phyloP scores from a whole-genome alignment of 2,329 filamentous ascomycete species.

The Fusarium kyushuense region DNA sequence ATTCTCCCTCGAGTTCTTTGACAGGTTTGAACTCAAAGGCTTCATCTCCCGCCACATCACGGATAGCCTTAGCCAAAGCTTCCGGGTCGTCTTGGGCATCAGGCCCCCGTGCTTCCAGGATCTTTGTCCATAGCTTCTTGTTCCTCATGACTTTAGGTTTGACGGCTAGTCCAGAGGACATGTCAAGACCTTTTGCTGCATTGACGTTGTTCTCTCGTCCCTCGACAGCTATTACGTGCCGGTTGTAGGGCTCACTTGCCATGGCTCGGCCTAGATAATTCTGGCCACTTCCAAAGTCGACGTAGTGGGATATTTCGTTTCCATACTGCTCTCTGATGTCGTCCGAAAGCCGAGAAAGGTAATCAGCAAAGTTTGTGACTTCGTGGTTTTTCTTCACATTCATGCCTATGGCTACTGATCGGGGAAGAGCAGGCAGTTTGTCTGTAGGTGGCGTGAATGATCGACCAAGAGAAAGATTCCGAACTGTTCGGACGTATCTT shows the following conservation, averaged over 20 bases:
- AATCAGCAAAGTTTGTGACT: slow-evolving; percentile 89
- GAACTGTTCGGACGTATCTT: slow-evolving; percentile 77
- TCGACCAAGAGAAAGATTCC: slow-evolving; percentile 75
- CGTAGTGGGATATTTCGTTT: slow-evolving; percentile 80
- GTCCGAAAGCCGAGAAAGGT: slow-evolving; percentile 72
- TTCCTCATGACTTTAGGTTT: slow-evolving; percentile 81
- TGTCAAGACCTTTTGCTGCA: slow-evolving; percentile 85
- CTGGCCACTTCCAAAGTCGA: slow-evolving; percentile 96
- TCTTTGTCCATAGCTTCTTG: slow-evolving; percentile 79
- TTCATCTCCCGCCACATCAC: slow-evolving; percentile 52
- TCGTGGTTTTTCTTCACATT: slow-evolving; percentile 96
- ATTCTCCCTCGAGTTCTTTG: slow-evolving; percentile 62
- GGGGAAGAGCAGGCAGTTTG: slow-evolving; percentile 70
- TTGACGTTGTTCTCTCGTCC: slow-evolving; percentile 87
- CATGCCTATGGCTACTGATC: slow-evolving; percentile 87
- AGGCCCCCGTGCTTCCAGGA: slow-evolving; percentile 56
- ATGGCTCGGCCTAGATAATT: slow-evolving; percentile 94
- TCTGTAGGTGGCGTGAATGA: slow-evolving; percentile 63
- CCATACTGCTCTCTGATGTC: slow-evolving; percentile 70
- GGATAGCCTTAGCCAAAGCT: slow-evolving; percentile 50
- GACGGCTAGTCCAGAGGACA: slow-evolving; percentile 80
- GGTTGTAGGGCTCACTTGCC: slow-evolving; percentile 86
- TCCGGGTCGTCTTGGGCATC: slow-evolving; percentile 57
- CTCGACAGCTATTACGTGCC: slow-evolving; percentile 90
- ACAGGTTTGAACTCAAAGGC: slow-evolving; percentile 61